Base-by-base conservation (phyloP, 1,284 basidiomycete species). In the Exsudoporus floridanus region DNA sequence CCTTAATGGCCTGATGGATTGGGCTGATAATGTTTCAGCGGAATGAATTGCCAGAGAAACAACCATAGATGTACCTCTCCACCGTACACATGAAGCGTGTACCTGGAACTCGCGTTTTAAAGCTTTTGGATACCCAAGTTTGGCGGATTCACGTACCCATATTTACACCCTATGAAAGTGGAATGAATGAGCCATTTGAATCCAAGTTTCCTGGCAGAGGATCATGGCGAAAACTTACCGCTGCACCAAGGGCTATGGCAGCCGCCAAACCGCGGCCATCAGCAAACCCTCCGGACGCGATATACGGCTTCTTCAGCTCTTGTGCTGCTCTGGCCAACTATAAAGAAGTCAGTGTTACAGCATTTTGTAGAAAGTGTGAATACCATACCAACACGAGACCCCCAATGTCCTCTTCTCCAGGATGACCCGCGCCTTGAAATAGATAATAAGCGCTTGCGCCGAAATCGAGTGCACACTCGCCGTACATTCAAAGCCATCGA, bases 341-440 rank as follows among this genome's bases (percentile, higher is more conserved):
- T 5, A 50, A 23, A 31, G 4, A 30, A 28, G 18, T 43, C 18
- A 43, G 21, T 9, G 9, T 16, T 44, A 40, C 7, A 25, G 7
- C 30, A 36, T 37, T 38, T 16, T 12, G n/a, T 12, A 31, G 27
- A 38, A 19, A 37, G 16, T 23, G 10, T n/a, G 21, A 14, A 42
- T 25, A 68, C 77, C 55, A 4, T 61, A 94, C 90, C 70, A 98
- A 73, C 5, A 97, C 87, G n/a, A 98, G 67, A 6, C 91, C 92
- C 10, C 92, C 92, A 33, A 97, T 90, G 69, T 98, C 95, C 52
- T 97, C 91, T 67, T 98, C 95, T 56, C 94, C 94, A 6, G 94
- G 94, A 70, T 97, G 93, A 28, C 94, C 94, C 35, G 93, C 92
- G 66, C 89, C 89, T 91, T 66, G 30, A 36, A 4, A 43, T 28